These are phyloP conservation scores for Bifiguratus adelaidae DNA, from an alignment of 192 early-diverging fungal genomes.

Conservation along the genomic window DNA sequence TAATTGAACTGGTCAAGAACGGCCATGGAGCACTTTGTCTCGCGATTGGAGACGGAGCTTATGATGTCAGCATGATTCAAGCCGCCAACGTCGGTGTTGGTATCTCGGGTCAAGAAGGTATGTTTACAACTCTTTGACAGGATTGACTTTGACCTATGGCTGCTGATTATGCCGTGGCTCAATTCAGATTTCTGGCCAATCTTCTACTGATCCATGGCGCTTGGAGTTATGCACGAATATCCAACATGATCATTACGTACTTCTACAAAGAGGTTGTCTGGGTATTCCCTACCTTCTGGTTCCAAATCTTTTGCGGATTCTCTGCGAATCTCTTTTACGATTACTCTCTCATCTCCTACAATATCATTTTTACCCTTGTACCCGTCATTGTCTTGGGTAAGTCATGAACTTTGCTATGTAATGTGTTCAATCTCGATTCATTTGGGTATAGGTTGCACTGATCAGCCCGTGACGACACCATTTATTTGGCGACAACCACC, in stretches of 20 bases:
- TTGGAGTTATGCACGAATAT: slow-evolving; percentile 82
- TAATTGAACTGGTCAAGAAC: slow-evolving; percentile 79
- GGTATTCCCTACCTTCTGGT: slow-evolving; percentile 90
- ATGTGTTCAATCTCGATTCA: not conserved
- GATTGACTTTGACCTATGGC: slow-evolving; percentile 88
- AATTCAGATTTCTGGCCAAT: slow-evolving; percentile 82
- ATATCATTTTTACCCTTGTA: slow-evolving; percentile 59
- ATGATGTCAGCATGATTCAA: slow-evolving; percentile 97
- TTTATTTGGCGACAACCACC: slow-evolving; percentile 45
- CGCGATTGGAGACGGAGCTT: slow-evolving; percentile 70
- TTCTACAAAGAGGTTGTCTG: slow-evolving; percentile 97
- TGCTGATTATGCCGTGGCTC: slow-evolving; percentile 84
- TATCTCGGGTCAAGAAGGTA: slow-evolving; percentile 69
- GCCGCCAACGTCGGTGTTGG: slow-evolving; percentile 82
- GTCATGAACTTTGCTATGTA: not conserved
- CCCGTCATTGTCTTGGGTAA: slow-evolving; percentile 55
- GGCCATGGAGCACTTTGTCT: slow-evolving; percentile 57
- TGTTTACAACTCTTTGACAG: slow-evolving; percentile 37
- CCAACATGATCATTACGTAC: slow-evolving; percentile 86
- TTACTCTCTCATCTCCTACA: slow-evolving; percentile 83
- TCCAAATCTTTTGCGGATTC: slow-evolving; percentile 83
- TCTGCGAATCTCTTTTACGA: slow-evolving; percentile 91
- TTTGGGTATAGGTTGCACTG: slow-evolving; percentile 31
- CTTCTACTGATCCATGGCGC: slow-evolving; percentile 88
- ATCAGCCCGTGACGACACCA: slow-evolving; percentile 58